Evolutionary conservation across 805 yeast genomes (phyloP).

Genomic region (Kodamaea leandrae): DNA sequence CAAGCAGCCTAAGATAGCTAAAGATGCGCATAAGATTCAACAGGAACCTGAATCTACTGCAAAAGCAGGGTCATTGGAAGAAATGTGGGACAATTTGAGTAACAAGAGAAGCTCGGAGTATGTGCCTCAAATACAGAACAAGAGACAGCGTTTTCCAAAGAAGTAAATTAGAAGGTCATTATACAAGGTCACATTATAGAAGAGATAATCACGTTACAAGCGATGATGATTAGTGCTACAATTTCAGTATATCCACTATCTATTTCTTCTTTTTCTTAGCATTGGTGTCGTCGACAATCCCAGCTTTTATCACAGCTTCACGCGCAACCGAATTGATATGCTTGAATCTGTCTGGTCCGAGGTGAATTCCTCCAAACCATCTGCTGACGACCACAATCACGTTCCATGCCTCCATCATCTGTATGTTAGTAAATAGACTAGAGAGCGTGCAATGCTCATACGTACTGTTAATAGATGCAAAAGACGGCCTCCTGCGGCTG

Average conservation of each 20-base stretch:
- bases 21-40: not conserved
- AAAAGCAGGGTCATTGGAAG: slow-evolving; percentile 8
- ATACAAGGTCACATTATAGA: not conserved
- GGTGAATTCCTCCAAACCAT: slow-evolving; percentile 90
- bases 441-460: slow-evolving; percentile 11
- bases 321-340: slow-evolving; percentile 89
- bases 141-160: slow-evolving; percentile 13
- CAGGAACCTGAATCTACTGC: slow-evolving; percentile 12
- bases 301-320: slow-evolving; percentile 54
- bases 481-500: slow-evolving; percentile 91
- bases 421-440: slow-evolving; percentile 24
- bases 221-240: not conserved
- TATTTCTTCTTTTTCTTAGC: slow-evolving; percentile 8
- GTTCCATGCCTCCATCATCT: slow-evolving; percentile 76
- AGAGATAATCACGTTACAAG: not conserved
- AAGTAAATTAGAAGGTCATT: slow-evolving; percentile 1
- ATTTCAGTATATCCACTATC: too few relatives aligned
- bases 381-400: slow-evolving; percentile 83
- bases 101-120: slow-evolving; percentile 13
- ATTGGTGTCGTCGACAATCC: not conserved
- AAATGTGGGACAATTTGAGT: slow-evolving; percentile 8
- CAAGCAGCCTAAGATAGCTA: not conserved
- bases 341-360: slow-evolving; percentile 92
- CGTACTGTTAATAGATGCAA: slow-evolving; percentile 68
- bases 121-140: slow-evolving; percentile 15